Conservation (phyloP, 257 asterid genomes). For the Echium plantagineum region DNA sequence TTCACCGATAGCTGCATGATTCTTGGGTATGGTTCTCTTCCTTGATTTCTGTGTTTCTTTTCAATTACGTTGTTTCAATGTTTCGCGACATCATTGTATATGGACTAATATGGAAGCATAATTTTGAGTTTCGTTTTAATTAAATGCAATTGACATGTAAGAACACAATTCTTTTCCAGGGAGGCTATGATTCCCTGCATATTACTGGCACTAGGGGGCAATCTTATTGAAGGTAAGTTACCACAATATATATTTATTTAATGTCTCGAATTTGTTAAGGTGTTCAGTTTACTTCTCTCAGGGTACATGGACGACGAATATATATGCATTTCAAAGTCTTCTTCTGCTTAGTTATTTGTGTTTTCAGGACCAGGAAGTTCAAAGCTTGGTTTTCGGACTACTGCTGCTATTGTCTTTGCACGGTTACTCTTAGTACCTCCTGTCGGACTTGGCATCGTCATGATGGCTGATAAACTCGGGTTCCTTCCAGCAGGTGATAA, state of each 20-base stretch:
- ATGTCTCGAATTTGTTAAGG: no score
- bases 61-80: slow-evolving; percentile 6
- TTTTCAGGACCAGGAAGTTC: slow-evolving; percentile 86
- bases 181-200: slow-evolving; percentile 99
- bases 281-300: no score
- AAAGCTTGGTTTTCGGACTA: slow-evolving; percentile 70
- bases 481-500: slow-evolving; percentile 81
- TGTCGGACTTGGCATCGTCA: slow-evolving; percentile 79
- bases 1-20: slow-evolving; percentile 95
- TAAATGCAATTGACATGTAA: neutral
- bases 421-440: slow-evolving; percentile 85
- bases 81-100: neutral
- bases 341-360: neutral
- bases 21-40: slow-evolving; percentile 65
- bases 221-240: slow-evolving; percentile 75
- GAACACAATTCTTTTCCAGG: slow-evolving; percentile 34
- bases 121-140: neutral
- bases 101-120: no score
- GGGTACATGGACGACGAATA: no score
- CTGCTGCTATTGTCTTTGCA: slow-evolving; percentile 72
- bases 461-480: slow-evolving; percentile 82
- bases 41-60: slow-evolving; percentile 12
- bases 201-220: slow-evolving; percentile 95
- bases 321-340: no score
- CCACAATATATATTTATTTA: no score